A percentile compares a stretch with the other conserved stretches of the same genome.
phyloP scores from a whole-genome alignment of 176 grass and related monocot species.

The Oryza meridionalis region DNA sequence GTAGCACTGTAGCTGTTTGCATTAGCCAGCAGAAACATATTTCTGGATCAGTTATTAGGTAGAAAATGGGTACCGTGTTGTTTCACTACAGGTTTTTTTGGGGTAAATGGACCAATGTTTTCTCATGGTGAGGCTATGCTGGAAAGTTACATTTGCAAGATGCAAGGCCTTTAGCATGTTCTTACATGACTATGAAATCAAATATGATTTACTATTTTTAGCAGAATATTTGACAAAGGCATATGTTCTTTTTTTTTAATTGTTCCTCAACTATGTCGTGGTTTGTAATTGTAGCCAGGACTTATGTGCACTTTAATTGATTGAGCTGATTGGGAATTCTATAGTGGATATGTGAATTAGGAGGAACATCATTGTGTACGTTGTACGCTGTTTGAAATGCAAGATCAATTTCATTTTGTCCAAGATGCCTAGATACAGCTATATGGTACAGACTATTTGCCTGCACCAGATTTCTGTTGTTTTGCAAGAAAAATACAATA shows the following conservation, averaged over 20 bases:
- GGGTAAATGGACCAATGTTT: not conserved
- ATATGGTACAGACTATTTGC: not conserved
- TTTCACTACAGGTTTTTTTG: not conserved
- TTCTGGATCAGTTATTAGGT: not conserved
- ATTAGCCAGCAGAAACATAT: not conserved
- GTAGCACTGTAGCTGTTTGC: not conserved
- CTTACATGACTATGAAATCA: not conserved
- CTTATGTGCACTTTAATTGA: not conserved
- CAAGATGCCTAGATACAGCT: not conserved
- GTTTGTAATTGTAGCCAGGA: not conserved
- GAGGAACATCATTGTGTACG: not conserved
- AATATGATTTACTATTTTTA: not conserved
- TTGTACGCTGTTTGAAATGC: not conserved
- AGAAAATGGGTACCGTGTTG: constrained; percentile 2
- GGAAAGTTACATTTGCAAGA: constrained; percentile 2
- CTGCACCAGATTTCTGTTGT: not conserved
- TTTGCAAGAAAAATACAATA: not conserved
- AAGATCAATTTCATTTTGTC: not conserved
- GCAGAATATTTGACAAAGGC: not conserved
- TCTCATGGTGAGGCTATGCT: not conserved
- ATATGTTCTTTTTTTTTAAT: not conserved
- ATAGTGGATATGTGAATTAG: not conserved
- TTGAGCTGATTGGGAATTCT: not conserved
- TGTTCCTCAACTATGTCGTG: not conserved
- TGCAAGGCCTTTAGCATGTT: not conserved